Percentiles rank a stretch among this genome's conserved stretches.
Evolutionary conservation across 78 protist species (phyloP).

Genomic region (Paratrimastix pyriformis): DNA sequence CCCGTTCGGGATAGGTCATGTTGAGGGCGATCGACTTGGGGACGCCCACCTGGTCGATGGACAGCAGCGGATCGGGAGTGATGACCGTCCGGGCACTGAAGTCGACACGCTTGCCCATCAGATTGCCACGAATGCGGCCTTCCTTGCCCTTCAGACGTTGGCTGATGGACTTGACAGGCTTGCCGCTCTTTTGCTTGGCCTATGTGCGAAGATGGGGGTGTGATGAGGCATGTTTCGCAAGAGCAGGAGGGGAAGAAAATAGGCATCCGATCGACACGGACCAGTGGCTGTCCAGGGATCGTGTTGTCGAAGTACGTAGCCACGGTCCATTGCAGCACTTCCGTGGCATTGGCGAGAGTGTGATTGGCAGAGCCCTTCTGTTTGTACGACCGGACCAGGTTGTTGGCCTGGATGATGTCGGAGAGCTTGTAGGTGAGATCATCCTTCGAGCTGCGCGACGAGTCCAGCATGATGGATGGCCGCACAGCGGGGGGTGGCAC

Average conservation of each 20-base stretch:
- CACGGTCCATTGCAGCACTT: conserved; percentile 71
- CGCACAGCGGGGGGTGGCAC: conserved; percentile 97
- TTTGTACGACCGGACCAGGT: conserved; percentile 35
- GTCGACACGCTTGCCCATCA: conserved; percentile 99
- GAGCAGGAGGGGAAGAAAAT: too few relatives aligned
- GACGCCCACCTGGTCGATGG: conserved; percentile 93
- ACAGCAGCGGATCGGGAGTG: conserved; percentile 91
- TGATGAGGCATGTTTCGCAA: too few relatives aligned
- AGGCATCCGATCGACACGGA: too few relatives aligned
- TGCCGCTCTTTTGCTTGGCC: conserved; percentile 64
- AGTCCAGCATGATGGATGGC: conserved; percentile 74
- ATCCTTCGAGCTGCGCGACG: conserved; percentile 32
- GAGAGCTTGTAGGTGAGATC: conserved; percentile 74
- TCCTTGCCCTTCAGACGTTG: conserved; percentile 97
- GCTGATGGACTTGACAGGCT: conserved; percentile 88
- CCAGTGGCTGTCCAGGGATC: conserved; percentile 58
- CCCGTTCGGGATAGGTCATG: conserved; percentile 93
- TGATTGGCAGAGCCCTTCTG: conserved; percentile 54
- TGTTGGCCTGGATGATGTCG: conserved; percentile 76
- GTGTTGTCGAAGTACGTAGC: conserved; percentile 87
- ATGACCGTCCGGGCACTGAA: conserved; percentile 99
- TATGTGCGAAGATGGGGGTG: conserved; percentile 3
- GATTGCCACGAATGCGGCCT: conserved; percentile 95
- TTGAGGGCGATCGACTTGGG: conserved; percentile 91
- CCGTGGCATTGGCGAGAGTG: conserved; percentile 32